Conservation (phyloP, 106 monocot genomes). For the Acorus calamus region DNA sequence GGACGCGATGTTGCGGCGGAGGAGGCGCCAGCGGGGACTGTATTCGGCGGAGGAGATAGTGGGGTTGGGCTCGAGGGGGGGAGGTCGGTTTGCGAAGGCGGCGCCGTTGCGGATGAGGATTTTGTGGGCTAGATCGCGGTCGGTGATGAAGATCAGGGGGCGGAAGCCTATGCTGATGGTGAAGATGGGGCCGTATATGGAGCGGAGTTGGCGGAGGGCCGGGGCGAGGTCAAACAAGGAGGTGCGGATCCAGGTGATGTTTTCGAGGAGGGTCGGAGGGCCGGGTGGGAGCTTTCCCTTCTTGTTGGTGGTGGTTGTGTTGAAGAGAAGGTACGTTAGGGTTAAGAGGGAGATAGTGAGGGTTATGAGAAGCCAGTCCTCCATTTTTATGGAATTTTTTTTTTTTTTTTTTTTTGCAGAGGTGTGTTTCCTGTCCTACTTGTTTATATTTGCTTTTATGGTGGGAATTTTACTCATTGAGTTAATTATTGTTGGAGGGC, state of each 20-base stretch:
- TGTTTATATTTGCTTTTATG: too few relatives aligned
- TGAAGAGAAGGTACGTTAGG: background rate
- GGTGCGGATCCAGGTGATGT: slow-evolving; percentile 1
- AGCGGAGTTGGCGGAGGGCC: background rate
- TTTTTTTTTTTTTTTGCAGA: too few relatives aligned
- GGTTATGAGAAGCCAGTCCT: background rate
- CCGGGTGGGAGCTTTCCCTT: slow-evolving; percentile 3
- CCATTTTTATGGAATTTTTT: background rate
- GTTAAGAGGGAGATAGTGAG: background rate
- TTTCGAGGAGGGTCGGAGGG: slow-evolving; percentile 2
- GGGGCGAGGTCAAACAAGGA: background rate
- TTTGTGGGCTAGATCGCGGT: slow-evolving; percentile 4
- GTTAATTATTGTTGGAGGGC: too few relatives aligned
- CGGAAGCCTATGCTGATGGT: slow-evolving; percentile 1
- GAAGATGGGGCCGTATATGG: slow-evolving; percentile 2
- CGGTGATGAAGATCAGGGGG: slow-evolving; percentile 9
- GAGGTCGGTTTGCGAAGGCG: slow-evolving; percentile 8
- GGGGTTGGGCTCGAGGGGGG: background rate
- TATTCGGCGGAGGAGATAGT: slow-evolving; percentile 8
- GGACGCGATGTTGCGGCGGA: slow-evolving; percentile 11
- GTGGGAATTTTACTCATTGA: too few relatives aligned
- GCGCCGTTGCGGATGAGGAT: slow-evolving; percentile 3
- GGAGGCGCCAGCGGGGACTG: slow-evolving; percentile 21
- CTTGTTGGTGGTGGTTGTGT: background rate
- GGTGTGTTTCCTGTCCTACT: too few relatives aligned